These are phyloP conservation scores for Furcasterigmium sp. DNA, from an alignment of 2,329 filamentous ascomycete genomes.

Conservation along the genomic window DNA sequence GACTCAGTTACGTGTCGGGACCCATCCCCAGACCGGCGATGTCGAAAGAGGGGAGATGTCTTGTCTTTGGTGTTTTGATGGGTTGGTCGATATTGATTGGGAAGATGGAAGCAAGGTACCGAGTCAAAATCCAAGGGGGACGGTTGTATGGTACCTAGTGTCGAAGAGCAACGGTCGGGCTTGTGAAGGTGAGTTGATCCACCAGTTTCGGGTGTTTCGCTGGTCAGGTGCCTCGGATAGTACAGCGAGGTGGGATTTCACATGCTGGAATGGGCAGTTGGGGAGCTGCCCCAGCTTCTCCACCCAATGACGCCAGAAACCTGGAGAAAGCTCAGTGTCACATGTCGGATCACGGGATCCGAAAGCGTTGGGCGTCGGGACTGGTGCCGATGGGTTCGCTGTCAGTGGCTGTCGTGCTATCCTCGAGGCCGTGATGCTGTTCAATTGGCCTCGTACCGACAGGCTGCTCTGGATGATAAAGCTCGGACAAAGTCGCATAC, in stretches of 20 bases:
- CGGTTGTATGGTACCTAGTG: too few species aligned
- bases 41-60: not conserved
- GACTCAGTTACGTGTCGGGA: constrained; percentile 6
- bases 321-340: not conserved
- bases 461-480: too few species aligned
- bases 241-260: constrained; percentile 2
- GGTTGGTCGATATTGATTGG: not conserved
- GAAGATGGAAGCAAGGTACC: not conserved
- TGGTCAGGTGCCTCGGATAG: constrained; percentile 2
- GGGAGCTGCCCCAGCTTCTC: not conserved
- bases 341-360: not conserved
- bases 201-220: constrained; percentile 2
- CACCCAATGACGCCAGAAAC: not conserved
- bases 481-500: too few species aligned
- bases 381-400: too few species aligned
- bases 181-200: constrained; percentile 1
- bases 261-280: constrained; percentile 3
- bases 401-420: too few species aligned
- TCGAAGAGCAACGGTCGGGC: not conserved
- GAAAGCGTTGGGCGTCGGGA: too few species aligned
- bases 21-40: constrained; percentile 8
- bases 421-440: too few species aligned
- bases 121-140: not conserved
- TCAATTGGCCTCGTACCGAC: too few species aligned
- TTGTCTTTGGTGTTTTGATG: not conserved